Base-by-base conservation (phyloP, 108 stramenopile genomes). In the Fistulifera pelliculosa region DNA sequence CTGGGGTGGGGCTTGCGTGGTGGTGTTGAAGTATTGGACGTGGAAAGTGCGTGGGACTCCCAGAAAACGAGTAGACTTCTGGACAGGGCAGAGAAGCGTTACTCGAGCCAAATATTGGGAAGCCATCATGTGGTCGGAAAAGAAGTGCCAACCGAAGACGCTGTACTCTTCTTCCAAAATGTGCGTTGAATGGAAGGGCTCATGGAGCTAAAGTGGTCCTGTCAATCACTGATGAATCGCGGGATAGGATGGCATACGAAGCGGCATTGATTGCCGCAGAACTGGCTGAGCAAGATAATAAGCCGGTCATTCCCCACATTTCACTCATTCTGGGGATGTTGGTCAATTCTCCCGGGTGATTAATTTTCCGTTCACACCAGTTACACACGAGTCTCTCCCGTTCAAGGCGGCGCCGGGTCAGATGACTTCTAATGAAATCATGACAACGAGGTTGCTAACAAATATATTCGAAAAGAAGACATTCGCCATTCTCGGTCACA, bases 331-430 rank as follows among this genome's bases (percentile, higher is more conserved):
- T 98, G 95, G 90, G 16, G 80, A 85, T 31, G 70, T 66, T 26
- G 95, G 95, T 45, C 56, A 76, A 24, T 85, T 82, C 49, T 92
- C 89, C 40, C 90, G 97, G n/a, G 71, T 98, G n/a, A 60, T 96
- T 49, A 96, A 96, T 57, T 52, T 76, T 15, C 77, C 88, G 0
- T 96, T 94, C 56, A 96, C 94, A 23, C 97, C 97, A 8, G 96
- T 96, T 1, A 96, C 93, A 7, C 96, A 96, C 65, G 87, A 93
- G 52, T 73, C 76, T 21, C 74, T 98, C 2, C 94, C 96, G 18
- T 73, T 68, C 61, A 83, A 81, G 54, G 97, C 97, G 13, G 97
- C 97, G 10, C 97, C 97, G 6, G 97, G 97, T n/a, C 97, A 98
- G 64, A 50, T 98, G 68, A 77, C 97, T 26, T 88, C 95, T 10